Percentiles rank a stretch among this genome's conserved stretches.
Evolutionary conservation across 306 rosid species (phyloP).

Genomic region (Begonia peltatifolia): DNA sequence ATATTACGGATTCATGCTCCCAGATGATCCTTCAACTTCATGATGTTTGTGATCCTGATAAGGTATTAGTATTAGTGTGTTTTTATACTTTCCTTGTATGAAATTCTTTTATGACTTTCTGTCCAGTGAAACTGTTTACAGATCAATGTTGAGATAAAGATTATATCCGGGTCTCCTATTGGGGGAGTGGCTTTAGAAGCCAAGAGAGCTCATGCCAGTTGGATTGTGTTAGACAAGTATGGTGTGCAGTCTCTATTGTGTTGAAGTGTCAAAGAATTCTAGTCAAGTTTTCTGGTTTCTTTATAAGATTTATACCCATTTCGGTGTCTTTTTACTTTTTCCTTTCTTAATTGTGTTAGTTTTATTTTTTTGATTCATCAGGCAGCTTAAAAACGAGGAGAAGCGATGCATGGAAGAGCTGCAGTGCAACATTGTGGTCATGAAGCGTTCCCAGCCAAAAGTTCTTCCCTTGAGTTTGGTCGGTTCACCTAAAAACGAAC

Average conservation of each 20-base stretch:
- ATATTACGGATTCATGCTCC: slow-evolving; percentile 81
- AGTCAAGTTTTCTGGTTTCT: too few relatives aligned
- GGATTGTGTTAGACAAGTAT: slow-evolving; percentile 97
- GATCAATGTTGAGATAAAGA: slow-evolving; percentile 88
- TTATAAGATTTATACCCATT: too few relatives aligned
- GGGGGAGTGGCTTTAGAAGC: slow-evolving; percentile 91
- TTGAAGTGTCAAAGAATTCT: too few relatives aligned
- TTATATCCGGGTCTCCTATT: slow-evolving; percentile 83
- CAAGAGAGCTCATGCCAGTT: slow-evolving; percentile 72
- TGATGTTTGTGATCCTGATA: slow-evolving; percentile 90
- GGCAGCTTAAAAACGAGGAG: slow-evolving; percentile 88
- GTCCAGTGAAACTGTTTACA: slow-evolving; percentile 18
- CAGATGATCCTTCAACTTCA: slow-evolving; percentile 98
- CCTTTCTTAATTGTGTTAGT: not conserved
- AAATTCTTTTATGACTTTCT: slow-evolving; percentile 11
- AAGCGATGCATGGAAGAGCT: slow-evolving; percentile 93
- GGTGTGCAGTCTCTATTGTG: slow-evolving; percentile 10
- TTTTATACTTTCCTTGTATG: not conserved
- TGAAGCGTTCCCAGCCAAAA: slow-evolving; percentile 90
- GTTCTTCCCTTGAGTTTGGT: slow-evolving; percentile 88
- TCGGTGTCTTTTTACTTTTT: not conserved
- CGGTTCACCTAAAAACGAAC: slow-evolving; percentile 49
- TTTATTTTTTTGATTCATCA: slow-evolving; percentile 11
- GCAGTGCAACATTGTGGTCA: slow-evolving; percentile 90
- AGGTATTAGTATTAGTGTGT: slow-evolving; percentile 26